Evolutionary conservation across 805 yeast species (phyloP), one percentile per base, ranked within the genome.

Genomic region (Candida ovalis): DNA sequence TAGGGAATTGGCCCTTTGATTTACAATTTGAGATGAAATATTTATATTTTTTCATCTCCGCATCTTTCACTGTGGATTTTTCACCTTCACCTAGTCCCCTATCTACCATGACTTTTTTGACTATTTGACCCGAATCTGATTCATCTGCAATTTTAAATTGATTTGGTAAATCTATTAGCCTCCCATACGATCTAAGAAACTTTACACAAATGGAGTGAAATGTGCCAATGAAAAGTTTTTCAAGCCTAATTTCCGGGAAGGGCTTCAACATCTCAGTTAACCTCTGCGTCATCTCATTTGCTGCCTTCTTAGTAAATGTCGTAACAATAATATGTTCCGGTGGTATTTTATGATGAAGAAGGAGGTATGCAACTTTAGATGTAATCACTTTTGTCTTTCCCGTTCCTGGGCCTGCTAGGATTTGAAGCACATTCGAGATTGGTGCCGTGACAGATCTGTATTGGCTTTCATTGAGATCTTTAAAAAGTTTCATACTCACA

Each of bases 271-370:
- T 33, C 3, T 22, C 40, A 0, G 44, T 47, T 18, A 92, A 66
- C 38, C 98, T 72, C 28, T 80, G 84, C 12, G 71, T 67, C 87
- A 92, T 84, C 67, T 92, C 98, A 45, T 73, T 77, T 1, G 97
- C 95, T 0, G 99, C 98, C 58, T 86, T 88, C 57, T 88, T 87
- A 12, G 98, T 92, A 69, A 92, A 92, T 0, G 98, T 91, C 5
- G 97, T 88, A 19, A 91, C 94, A 1, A 92, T 77, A 18, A 94
- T 75, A 42, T 76, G 68, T 30, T 73, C 70, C 0, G 97, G 91
- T 1, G 72, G 69, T 0, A 87, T 64, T 1, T 73, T 66, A 32
- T 77, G 72, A 8, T 75, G 63, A 3, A 78, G 50, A 7, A 91
- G 55, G 25, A 91, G 68, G 57, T 82, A 78, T 0, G 91, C 91